Evolutionary conservation across 768 basidiomycete species (phyloP).

Genomic region (Lanmaoa rubissima): DNA sequence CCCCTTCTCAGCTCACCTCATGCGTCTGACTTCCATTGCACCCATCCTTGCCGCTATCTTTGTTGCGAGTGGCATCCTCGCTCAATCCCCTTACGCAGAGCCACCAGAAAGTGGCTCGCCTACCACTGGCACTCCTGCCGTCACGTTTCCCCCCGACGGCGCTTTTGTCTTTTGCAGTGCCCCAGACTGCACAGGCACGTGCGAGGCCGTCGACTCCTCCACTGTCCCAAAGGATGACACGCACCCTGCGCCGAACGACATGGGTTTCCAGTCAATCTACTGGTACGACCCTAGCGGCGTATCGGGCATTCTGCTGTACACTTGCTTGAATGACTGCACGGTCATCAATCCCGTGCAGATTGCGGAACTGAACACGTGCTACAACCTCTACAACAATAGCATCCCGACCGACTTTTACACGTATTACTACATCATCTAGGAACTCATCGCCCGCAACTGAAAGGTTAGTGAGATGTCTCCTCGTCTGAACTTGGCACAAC

Average conservation of each 20-base stretch:
- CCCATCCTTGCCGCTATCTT: neutral
- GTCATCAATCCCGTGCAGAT: neutral
- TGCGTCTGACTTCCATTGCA: neutral
- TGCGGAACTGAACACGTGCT: neutral
- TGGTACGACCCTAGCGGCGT: neutral
- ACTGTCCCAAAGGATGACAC: neutral
- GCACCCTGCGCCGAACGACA: neutral
- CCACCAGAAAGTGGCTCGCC: neutral
- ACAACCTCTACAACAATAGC: neutral
- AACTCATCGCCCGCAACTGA: neutral
- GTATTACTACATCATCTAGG: neutral
- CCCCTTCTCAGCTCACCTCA: neutral
- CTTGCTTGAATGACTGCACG: neutral
- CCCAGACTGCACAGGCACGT: slow-evolving; percentile 2
- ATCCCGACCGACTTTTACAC: neutral
- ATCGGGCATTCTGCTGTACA: neutral
- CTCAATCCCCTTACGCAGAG: neutral
- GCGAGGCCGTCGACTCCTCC: neutral
- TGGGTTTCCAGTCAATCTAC: neutral
- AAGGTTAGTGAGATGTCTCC: neutral
- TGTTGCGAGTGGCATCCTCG: neutral
- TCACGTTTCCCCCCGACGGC: neutral
- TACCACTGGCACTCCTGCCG: neutral
- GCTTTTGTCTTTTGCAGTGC: slow-evolving; percentile 1
- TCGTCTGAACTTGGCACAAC: neutral